A percentile compares a stretch with the other conserved stretches of the same genome.
phyloP scores from a whole-genome alignment of 192 early-diverging fungal species.

The Entrophospora sp. region DNA sequence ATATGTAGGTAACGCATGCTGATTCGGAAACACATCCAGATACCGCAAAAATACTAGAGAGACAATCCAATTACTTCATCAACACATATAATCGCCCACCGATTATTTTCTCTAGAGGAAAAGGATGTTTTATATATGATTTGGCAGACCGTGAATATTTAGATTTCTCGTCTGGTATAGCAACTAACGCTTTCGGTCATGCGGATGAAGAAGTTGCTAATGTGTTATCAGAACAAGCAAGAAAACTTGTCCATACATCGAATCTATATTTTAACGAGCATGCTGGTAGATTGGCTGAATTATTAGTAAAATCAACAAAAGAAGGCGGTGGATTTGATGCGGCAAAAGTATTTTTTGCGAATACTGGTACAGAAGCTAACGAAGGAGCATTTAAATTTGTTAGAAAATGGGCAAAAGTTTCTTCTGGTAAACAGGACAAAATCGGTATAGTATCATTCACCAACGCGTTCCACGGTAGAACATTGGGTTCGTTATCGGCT shows the following conservation, averaged over 20 bases:
- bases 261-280: constrained; percentile 93
- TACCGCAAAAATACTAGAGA: constrained; percentile 34
- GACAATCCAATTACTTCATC: constrained; percentile 52
- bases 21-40: constrained; percentile 35
- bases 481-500: constrained; percentile 92
- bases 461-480: constrained; percentile 94
- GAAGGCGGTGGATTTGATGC: constrained; percentile 38
- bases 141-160: constrained; percentile 66
- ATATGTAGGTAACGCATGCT: too few relatives aligned
- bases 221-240: constrained; percentile 73
- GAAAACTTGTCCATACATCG: constrained; percentile 73
- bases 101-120: constrained; percentile 72
- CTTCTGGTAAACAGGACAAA: constrained; percentile 49
- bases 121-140: constrained; percentile 77
- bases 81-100: constrained; percentile 63
- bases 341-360: constrained; percentile 83
- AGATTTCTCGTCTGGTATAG: constrained; percentile 92
- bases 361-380: constrained; percentile 98
- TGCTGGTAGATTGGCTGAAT: constrained; percentile 69
- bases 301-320: constrained; percentile 55
- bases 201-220: constrained; percentile 63
- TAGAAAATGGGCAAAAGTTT: constrained; percentile 70
- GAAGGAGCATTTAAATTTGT: constrained; percentile 97
- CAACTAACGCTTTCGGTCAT: constrained; percentile 91
- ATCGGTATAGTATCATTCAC: constrained; percentile 74